A percentile compares a stretch with the other conserved stretches of the same genome.
These are phyloP conservation scores for Botrytis hyacinthi DNA, from an alignment of 2,329 filamentous ascomycete genomes.

Conservation along the genomic window DNA sequence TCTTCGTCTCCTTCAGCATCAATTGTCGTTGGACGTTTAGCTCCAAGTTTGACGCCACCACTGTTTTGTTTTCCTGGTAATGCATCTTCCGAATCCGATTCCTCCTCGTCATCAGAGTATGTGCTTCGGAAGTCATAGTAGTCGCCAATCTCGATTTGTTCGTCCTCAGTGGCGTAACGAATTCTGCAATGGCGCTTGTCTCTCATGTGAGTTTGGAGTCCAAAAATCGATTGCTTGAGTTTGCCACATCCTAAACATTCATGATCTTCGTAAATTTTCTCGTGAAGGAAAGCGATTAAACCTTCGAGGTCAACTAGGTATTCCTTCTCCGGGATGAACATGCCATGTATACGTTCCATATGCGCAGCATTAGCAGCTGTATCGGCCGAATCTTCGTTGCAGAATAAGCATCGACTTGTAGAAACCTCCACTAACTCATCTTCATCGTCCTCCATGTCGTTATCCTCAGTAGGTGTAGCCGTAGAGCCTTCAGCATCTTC, in stretches of 20 bases:
- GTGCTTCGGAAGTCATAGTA: conserved; percentile 97
- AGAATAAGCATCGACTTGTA: conserved; percentile 73
- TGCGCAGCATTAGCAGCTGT: conserved; percentile 76
- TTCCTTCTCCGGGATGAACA: conserved; percentile 89
- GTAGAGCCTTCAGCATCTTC: conserved; percentile 38
- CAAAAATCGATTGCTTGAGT: conserved; percentile 71
- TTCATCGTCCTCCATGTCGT: conserved; percentile 46
- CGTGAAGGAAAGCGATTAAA: conserved; percentile 72
- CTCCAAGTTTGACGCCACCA: conserved; percentile 68
- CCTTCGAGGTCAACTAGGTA: conserved; percentile 83
- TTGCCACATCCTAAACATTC: conserved; percentile 90
- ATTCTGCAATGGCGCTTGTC: conserved; percentile 98
- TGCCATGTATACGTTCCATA: conserved; percentile 90
- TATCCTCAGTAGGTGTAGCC: conserved; percentile 38
- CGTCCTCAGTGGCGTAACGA: conserved; percentile 81
- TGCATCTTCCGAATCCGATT: conserved; percentile 57
- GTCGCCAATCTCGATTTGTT: conserved; percentile 91
- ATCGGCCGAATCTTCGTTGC: conserved; percentile 78
- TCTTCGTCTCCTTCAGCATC: conserved; percentile 55
- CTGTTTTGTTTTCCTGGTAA: conserved; percentile 48
- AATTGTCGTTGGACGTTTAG: conserved; percentile 53
- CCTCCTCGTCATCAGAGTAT: conserved; percentile 76
- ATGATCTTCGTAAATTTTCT: conserved; percentile 75
- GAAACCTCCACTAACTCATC: conserved; percentile 45
- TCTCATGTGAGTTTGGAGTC: conserved; percentile 93